Percentiles rank a stretch among this genome's conserved stretches.
Conservation (phyloP, 345 rosid species). For the Hypericum androsaemum region DNA sequence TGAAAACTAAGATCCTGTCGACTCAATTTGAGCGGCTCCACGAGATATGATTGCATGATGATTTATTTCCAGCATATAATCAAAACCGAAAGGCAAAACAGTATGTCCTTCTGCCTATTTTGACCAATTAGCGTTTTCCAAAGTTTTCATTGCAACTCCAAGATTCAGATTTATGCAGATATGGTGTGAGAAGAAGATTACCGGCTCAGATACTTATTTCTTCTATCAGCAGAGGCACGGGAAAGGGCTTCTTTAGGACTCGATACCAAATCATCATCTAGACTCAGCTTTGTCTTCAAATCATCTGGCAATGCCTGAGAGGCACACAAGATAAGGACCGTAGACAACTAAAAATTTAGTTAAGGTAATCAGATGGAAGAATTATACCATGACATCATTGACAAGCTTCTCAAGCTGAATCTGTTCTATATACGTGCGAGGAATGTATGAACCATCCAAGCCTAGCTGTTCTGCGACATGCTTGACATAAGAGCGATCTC, state of each 20-base stretch:
- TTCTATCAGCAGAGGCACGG: slow-evolving; percentile 90
- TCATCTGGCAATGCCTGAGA: slow-evolving; percentile 93
- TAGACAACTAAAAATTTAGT: slow-evolving; percentile 4
- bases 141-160: too few relatives aligned
- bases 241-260: slow-evolving; percentile 98
- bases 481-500: slow-evolving; percentile 67
- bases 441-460: slow-evolving; percentile 78
- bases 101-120: too few relatives aligned
- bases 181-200: slow-evolving; percentile 22
- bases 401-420: slow-evolving; percentile 97
- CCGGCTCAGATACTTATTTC: slow-evolving; percentile 88
- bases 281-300: slow-evolving; percentile 81
- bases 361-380: slow-evolving; percentile 8
- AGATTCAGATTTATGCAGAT: slow-evolving; percentile 3
- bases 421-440: slow-evolving; percentile 95
- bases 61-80: too few relatives aligned
- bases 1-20: too few relatives aligned
- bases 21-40: too few relatives aligned
- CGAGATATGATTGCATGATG: too few relatives aligned
- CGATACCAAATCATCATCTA: slow-evolving; percentile 74
- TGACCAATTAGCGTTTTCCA: too few relatives aligned
- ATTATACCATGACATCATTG: slow-evolving; percentile 87
- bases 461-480: slow-evolving; percentile 67
- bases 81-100: too few relatives aligned
- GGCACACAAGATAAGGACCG: slow-evolving; percentile 17